A percentile compares a stretch with the other conserved stretches of the same genome.
phyloP scores from a whole-genome alignment of 441 rosid species.

The Macaranga tanarius region DNA sequence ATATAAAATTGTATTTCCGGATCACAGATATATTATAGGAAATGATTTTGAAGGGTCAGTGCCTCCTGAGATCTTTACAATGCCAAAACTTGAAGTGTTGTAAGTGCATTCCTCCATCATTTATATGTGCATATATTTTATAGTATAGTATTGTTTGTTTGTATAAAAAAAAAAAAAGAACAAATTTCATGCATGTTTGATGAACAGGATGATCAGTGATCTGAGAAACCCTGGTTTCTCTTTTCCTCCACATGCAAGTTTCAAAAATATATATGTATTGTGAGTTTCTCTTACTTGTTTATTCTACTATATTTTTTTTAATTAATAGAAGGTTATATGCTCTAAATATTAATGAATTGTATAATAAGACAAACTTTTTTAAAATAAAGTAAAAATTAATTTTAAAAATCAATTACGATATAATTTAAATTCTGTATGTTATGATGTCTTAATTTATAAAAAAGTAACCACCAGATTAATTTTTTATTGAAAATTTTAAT shows the following conservation, averaged over 20 bases:
- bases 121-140: background rate
- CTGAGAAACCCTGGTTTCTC: background rate
- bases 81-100: background rate
- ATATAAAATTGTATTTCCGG: background rate
- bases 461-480: no score
- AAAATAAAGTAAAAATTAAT: no score
- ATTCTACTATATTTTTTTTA: no score
- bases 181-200: background rate
- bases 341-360: no score
- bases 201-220: constrained; percentile 19
- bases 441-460: no score
- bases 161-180: background rate
- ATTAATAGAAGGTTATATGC: no score
- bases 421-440: no score
- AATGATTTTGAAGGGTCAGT: constrained; percentile 21
- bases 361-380: no score
- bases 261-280: background rate
- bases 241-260: constrained; percentile 13
- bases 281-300: constrained; percentile 8
- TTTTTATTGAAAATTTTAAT: no score
- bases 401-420: no score
- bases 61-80: no score
- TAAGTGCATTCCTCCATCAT: constrained; percentile 12
- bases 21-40: constrained; percentile 25
- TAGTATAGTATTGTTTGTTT: background rate